These are phyloP conservation scores for Geranium rotundifolium DNA, from an alignment of 345 rosid species.

Conservation along the genomic window DNA sequence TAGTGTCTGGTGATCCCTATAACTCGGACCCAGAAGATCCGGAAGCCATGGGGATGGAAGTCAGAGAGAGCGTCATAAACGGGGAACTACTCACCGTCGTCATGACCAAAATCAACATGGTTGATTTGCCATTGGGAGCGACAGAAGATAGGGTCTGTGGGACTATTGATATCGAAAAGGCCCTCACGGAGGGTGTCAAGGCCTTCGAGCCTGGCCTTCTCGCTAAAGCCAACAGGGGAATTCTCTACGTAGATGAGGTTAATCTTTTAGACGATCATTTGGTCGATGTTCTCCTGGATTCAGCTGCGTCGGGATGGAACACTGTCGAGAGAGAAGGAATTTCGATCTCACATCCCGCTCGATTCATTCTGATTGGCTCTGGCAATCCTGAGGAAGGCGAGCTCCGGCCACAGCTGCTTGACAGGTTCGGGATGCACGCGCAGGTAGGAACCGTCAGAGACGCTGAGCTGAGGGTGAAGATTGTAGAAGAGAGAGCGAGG, in stretches of 20 bases:
- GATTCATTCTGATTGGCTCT: conserved; percentile 84
- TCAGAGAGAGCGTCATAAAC: conserved; percentile 43
- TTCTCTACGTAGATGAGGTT: conserved; percentile 92
- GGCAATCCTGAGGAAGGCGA: conserved; percentile 97
- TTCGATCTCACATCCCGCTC: conserved; percentile 85
- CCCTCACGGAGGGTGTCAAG: conserved; percentile 89
- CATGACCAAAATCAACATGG: conserved; percentile 76
- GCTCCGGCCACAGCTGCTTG: conserved; percentile 85
- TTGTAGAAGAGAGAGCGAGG: conserved; percentile 82
- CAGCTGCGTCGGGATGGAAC: conserved; percentile 97
- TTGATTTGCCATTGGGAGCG: conserved; percentile 94
- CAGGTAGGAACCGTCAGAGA: conserved; percentile 89
- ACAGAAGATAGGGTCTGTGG: conserved; percentile 99
- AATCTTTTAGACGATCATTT: conserved; percentile 93
- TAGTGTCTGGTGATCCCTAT: conserved; percentile 76
- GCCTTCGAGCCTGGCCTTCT: conserved; percentile 98
- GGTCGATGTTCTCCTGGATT: conserved; percentile 89
- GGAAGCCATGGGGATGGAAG: conserved; percentile 87
- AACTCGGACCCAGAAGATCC: conserved; percentile 93
- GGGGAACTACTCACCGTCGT: conserved; percentile 42
- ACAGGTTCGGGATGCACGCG: conserved; percentile 91
- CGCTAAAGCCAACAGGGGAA: conserved; percentile 96
- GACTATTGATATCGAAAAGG: conserved; percentile 89
- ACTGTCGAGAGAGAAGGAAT: conserved; percentile 95
- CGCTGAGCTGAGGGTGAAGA: conserved; percentile 82